Base-by-base conservation (phyloP, 148 eudicot genomes). In the Chenopodium formosanum region DNA sequence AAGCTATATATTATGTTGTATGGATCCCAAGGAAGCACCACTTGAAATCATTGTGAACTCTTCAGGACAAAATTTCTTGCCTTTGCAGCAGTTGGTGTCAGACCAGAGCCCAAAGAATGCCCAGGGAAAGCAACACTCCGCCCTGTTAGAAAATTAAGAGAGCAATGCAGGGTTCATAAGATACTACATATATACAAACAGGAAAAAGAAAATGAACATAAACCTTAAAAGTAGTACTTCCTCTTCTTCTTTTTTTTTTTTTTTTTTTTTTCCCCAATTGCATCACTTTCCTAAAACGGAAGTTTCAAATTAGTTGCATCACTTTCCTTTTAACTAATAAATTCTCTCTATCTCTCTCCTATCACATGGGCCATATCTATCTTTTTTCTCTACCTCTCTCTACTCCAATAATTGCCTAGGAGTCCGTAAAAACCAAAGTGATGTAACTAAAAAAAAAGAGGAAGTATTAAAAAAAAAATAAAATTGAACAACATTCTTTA, bases 41-140 rank as follows among this genome's bases (percentile, higher is more conserved):
- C 79, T 78, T 52, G 76, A 77, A 76, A 84, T 79, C 82, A 79
- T 84, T 80, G 81, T 79, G 76, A 85, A 76, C 71, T 85, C 85
- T 83, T 83, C 83, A 86, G 78, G 77, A 80, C 65, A 79, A 81
- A 72, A 72, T 82, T 79, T 84, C 98, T 91, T 92, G 93, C 99
- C 98, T 97, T 90, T 60, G 99, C 97, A 89, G 98, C 98, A 77
- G 91, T 85, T 79, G 90, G 83, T 58, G 94, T 91, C 71, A 97
- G 87, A 84, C 99, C 99, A 83, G 92, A 89, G 64, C 99, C 99
- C 89, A 97, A 86, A 84, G 99, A 92, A 87, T 94, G 98, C 69
- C 99, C 99, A 78, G 99, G 99, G 81, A 97, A 97, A 90, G 99
- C 94, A 78, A 97, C 99, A 85, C 99, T 97, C 83, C 97, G 85